Evolutionary conservation across 208 protist species (phyloP), one percentile per base, ranked within the genome.

Genomic region (Trypanosoma rangeli): DNA sequence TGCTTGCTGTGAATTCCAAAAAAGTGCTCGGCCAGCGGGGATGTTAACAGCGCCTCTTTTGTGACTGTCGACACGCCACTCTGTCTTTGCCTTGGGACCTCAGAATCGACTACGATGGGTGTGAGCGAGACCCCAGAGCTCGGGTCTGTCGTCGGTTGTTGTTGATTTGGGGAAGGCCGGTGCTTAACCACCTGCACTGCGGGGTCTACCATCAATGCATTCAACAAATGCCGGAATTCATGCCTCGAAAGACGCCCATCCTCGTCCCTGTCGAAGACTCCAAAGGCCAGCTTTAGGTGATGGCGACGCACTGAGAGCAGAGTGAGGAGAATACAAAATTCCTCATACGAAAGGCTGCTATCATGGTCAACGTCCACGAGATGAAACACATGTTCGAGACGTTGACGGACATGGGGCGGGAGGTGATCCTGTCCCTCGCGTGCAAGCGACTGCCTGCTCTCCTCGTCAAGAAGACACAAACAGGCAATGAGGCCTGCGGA

Each of bases 141-240:
- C 24, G 10, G n/a, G 24, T 20, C 4, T 37, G 15, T 42, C 39
- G 37, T 33, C 31, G 9, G 58, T 18, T 62, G 29, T 70, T 18
- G 16, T 24, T 15, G 46, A 4, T 2, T 44, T 5, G 24, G 26
- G 13, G 60, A 60, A 8, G 22, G 49, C 18, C 24, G 54, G 16
- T 57, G 50, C 46, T 78, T 59, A 12, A 75, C 55, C 44, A 93
- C 54, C 69, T 85, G 82, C 35, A 93, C 87, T 1, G 63, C 69
- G 3, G 82, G 80, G 55, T 93, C 87, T 28, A 90, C 78, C 82
- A 90, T 90, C 59, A 93, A 79, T 1, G 83, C 84, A 63, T 90
- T 88, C 15, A 93, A 29, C 16, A 93, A 53, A 13, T 73, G 57
- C 15, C 61, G 70, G 49, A 90, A 87, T 55, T 89, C 82, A 37